Percentiles rank a stretch among this genome's conserved stretches.
Conservation (phyloP, 2,329 filamentous ascomycete genomes). For the Trichoderma sp. region DNA sequence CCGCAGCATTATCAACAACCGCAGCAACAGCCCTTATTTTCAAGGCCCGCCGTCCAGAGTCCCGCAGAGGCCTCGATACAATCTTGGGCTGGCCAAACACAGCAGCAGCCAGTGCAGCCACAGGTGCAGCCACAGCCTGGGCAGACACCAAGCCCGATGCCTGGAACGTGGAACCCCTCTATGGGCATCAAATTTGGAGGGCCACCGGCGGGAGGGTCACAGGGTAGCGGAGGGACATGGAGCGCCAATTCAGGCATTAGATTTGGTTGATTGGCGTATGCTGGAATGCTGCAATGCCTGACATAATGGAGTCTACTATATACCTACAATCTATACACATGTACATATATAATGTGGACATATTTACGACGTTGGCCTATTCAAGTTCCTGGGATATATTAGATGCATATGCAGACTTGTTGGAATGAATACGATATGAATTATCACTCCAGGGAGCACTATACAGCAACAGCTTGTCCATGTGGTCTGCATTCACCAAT, state of each 20-base stretch:
- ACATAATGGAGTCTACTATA: not conserved
- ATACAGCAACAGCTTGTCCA: not conserved
- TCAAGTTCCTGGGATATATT: not conserved
- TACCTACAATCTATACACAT: not conserved
- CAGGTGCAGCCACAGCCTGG: constrained; percentile 49
- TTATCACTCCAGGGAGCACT: not conserved
- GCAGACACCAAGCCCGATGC: constrained; percentile 37
- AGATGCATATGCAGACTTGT: not conserved
- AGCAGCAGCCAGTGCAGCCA: constrained; percentile 42
- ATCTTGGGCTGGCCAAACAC: constrained; percentile 58
- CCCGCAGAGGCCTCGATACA: constrained; percentile 53
- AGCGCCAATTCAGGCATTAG: constrained; percentile 58
- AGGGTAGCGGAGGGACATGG: constrained; percentile 47
- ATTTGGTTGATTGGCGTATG: constrained; percentile 44
- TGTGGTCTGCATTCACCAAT: not conserved
- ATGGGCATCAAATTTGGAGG: constrained; percentile 77
- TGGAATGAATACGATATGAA: not conserved
- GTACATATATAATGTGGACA: not conserved
- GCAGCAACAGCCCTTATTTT: constrained; percentile 27
- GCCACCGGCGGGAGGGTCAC: constrained; percentile 24
- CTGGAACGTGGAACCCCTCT: constrained; percentile 66
- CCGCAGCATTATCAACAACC: constrained; percentile 24
- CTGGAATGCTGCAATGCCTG: not conserved
- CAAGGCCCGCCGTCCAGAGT: constrained; percentile 30
- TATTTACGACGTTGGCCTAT: not conserved